Evolutionary conservation across 352 stramenopile genomes (phyloP), one percentile per base, ranked within the genome.

Genomic region (Pythium brachiatum): DNA sequence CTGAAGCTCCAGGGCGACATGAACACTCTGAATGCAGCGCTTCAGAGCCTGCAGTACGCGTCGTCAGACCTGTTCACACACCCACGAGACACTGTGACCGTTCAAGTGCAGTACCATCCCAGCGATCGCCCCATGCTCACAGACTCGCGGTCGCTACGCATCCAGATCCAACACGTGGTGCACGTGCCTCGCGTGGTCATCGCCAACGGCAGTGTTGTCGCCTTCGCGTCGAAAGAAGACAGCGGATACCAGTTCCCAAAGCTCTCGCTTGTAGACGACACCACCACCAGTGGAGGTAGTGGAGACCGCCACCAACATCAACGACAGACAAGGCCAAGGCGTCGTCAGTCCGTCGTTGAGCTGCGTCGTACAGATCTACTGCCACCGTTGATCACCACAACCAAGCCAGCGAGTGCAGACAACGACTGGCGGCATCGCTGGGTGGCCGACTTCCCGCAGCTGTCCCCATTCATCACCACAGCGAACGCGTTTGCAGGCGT

Each of bases 151-250:
- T 23, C 18, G 2, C 7, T 69, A 1, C 13, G 16, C 15, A 29
- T 83, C 27, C 43, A 68, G 18, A 72, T 81, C 9, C 29, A 54
- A 8, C 60, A 72, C 26, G 57, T 69, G 0, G 34, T 76, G 0
- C 64, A 59, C 8, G 36, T 80, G 25, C 76, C 76, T 8, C 61
- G 54, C 9, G 69, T 84, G 18, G n/a, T 46, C 9, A 52, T 76
- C 7, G 61, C 44, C 23, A 50, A 63, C 23, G 60, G 34, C 26
- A 73, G 43, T 23, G 38, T 50, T 5, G 44, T 58, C 15, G 31
- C 78, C 36, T 79, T 76, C 36, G 72, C 72, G 16, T 65, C 53
- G 13, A 48, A 64, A 52, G 77, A 89, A 52, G 79, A 87, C 44
- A 59, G 59, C 41, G 66, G 65, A 15, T 87, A 80, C 46, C 70